Evolutionary conservation across 2,329 filamentous ascomycete species (phyloP), one percentile per base, ranked within the genome.

Genomic region (Penicillium sp.): DNA sequence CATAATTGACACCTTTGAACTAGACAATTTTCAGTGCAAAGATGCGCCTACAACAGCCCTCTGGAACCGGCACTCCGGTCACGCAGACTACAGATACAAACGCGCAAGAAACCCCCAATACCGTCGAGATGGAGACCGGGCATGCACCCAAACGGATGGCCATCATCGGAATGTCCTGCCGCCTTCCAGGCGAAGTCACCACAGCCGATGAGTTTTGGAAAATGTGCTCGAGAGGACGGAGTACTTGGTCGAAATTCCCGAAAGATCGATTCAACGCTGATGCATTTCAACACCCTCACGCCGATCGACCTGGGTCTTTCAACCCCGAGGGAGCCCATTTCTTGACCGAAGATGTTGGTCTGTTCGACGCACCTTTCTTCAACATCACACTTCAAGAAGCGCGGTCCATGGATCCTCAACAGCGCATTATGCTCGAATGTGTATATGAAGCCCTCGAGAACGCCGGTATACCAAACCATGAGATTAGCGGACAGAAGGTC

Each of bases 311-410:
- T 1, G 64, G 64, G 3, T 62, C 56, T 6, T 59, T 66, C 49
- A 67, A 64, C 44, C 55, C 61, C 1, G 34, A 34, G 31, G 66
- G 65, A 21, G 66, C 60, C 2, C 62, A 68, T 45, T 69, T 69
- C 44, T 49, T 69, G n/a, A 52, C 59, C n/a, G 59, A 67, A 42
- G 66, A 69, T 55, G 44, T 66, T 8, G 60, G 56, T 1, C 38
- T 57, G 8, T 69, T 69, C 50, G 67, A 69, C 50, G 66, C 65
- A 11, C 60, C 63, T 4, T 69, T 69, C 46, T 69, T 69, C 56
- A 64, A 62, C n/a, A 67, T 69, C 21, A 64, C 60, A 2, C 55
- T 61, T 1, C 57, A 63, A 44, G 64, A 66, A 49, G 66, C 64
- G 10, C 55, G 58, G 14, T 55, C 60, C 1, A 58, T 69, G 38